These are phyloP conservation scores for Candida suzukii DNA, from an alignment of 805 yeast genomes.

Conservation along the genomic window DNA sequence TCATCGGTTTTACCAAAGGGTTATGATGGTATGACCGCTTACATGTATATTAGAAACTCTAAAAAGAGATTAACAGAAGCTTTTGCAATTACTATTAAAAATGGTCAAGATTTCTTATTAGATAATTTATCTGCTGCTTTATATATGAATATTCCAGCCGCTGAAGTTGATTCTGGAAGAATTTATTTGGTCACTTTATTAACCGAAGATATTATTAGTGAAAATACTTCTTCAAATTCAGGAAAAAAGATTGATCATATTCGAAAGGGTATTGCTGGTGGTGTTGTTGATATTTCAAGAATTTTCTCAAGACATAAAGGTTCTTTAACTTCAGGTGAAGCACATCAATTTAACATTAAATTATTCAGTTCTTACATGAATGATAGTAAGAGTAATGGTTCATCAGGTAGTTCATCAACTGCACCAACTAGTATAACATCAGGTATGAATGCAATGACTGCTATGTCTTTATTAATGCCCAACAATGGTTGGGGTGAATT, in stretches of 20 bases:
- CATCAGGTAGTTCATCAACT: conserved; percentile 1
- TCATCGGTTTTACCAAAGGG: conserved; percentile 57
- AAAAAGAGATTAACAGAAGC: conserved; percentile 70
- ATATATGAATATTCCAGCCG: conserved; percentile 67
- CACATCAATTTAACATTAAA: conserved; percentile 66
- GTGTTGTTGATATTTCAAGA: conserved; percentile 79
- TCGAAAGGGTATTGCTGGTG: conserved; percentile 81
- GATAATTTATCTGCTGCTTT: conserved; percentile 74
- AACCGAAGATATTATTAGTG: conserved; percentile 50
- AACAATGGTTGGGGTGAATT: conserved; percentile 89
- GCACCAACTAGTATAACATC: conserved; percentile 15
- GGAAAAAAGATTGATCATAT: conserved; percentile 29
- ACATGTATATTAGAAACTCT: conserved; percentile 60
- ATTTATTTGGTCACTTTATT: conserved; percentile 71
- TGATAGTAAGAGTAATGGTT: conserved; percentile 25
- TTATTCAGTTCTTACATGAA: conserved; percentile 64
- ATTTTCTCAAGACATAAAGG: conserved; percentile 63
- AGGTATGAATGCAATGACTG: conserved; percentile 29
- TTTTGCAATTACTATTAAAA: conserved; percentile 58
- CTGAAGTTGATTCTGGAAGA: conserved; percentile 51
- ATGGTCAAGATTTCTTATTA: conserved; percentile 50
- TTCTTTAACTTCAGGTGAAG: conserved; percentile 49
- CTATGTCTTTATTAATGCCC: conserved; percentile 25
- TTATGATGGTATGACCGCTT: conserved; percentile 64
- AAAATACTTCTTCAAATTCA: conserved; percentile 2